A percentile compares a stretch with the other conserved stretches of the same genome.
Evolutionary conservation across 2,329 filamentous ascomycete species (phyloP).

Genomic region (Plectosphaerella cucumerina): DNA sequence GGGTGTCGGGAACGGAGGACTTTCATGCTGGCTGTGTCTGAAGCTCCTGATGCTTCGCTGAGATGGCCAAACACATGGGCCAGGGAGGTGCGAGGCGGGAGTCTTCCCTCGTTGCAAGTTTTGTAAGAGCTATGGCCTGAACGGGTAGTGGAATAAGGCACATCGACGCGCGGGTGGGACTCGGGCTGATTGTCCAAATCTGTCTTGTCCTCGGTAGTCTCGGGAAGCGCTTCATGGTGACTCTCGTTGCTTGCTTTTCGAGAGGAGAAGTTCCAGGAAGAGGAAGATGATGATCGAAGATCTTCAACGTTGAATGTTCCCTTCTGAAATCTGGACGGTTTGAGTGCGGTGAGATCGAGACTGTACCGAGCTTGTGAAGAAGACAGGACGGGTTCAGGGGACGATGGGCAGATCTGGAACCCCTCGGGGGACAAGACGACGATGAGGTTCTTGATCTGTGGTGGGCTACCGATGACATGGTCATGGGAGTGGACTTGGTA

Average conservation of each 20-base stretch:
- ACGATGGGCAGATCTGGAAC: not conserved
- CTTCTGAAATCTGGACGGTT: not conserved
- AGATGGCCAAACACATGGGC: not conserved
- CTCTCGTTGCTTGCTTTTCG: not conserved
- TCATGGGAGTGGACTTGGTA: too few relatives aligned
- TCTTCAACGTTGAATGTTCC: not conserved
- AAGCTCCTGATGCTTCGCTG: not conserved
- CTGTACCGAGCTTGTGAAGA: not conserved
- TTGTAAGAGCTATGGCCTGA: not conserved
- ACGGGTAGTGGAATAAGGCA: not conserved
- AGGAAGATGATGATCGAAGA: not conserved
- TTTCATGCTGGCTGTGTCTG: not conserved
- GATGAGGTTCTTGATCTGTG: not conserved
- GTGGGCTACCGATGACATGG: too few relatives aligned
- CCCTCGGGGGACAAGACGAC: not conserved
- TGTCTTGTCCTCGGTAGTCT: not conserved
- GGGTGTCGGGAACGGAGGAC: not conserved
- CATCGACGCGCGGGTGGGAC: not conserved
- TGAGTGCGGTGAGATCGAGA: not conserved
- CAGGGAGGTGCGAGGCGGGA: not conserved
- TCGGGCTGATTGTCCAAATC: not conserved
- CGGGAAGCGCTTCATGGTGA: not conserved
- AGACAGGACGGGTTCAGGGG: not conserved
- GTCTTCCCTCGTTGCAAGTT: not conserved
- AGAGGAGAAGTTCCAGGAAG: not conserved